phyloP scores from a whole-genome alignment of 108 stramenopile genomes.

The Skeletonema grethae region DNA sequence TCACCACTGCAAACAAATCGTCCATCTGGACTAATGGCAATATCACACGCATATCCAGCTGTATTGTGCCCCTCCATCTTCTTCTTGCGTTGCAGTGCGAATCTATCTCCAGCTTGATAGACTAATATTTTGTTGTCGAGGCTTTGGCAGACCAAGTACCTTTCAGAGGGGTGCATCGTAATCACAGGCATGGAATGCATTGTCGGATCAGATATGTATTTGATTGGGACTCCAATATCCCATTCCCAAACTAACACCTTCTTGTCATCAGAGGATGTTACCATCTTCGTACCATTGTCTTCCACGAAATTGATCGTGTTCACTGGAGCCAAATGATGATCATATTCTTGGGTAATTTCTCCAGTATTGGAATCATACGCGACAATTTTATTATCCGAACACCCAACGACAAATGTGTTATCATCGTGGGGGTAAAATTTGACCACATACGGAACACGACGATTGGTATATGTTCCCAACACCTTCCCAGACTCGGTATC shows the following conservation, averaged over 20 bases:
- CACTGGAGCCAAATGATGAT: slow-evolving; percentile 96
- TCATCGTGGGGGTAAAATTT: slow-evolving; percentile 96
- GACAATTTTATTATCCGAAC: slow-evolving; percentile 93
- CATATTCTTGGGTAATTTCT: slow-evolving; percentile 98
- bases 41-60: slow-evolving; percentile 96
- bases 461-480: slow-evolving; percentile 88
- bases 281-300: slow-evolving; percentile 88
- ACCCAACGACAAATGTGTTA: slow-evolving; percentile 95
- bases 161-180: slow-evolving; percentile 83
- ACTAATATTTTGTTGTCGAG: slow-evolving; percentile 95
- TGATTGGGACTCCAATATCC: slow-evolving; percentile 99
- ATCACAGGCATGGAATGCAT: slow-evolving; percentile 98
- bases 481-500: slow-evolving; percentile 94
- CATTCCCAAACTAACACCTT: slow-evolving; percentile 99
- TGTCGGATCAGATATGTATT: slow-evolving; percentile 98
- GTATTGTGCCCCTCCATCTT: slow-evolving; percentile 95
- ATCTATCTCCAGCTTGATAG: slow-evolving; percentile 86
- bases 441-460: slow-evolving; percentile 93
- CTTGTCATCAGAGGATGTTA: slow-evolving; percentile 97
- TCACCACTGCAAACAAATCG: slow-evolving; percentile 95
- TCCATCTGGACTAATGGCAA: slow-evolving; percentile 93
- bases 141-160: slow-evolving; percentile 87
- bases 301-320: slow-evolving; percentile 97
- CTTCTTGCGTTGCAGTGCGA: slow-evolving; percentile 90
- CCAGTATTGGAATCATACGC: slow-evolving; percentile 91